Evolutionary conservation across 2,329 filamentous ascomycete genomes (phyloP).

Genomic region (Scleromitrula shiraiana): DNA sequence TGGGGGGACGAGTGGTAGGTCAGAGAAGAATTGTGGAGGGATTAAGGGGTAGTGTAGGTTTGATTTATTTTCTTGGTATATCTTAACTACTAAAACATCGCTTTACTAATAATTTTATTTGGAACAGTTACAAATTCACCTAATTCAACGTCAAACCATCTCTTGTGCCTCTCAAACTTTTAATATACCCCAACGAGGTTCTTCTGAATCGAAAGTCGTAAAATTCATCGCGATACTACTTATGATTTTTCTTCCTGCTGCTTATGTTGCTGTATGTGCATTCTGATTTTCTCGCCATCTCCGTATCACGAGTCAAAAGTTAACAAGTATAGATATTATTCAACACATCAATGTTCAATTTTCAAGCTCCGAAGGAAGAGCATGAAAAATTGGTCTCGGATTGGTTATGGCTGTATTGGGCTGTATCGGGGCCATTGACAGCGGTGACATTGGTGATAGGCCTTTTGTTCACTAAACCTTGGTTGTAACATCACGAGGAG

Average conservation of each 20-base stretch:
- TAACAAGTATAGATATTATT: background rate
- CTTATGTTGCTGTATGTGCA: no score
- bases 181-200: no score
- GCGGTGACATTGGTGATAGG: background rate
- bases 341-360: constrained; percentile 4
- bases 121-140: background rate
- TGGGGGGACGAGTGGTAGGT: background rate
- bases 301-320: no score
- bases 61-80: background rate
- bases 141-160: no score
- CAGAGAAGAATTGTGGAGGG: constrained; percentile 1
- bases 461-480: background rate
- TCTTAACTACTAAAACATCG: no score
- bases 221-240: no score
- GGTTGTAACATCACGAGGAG: background rate
- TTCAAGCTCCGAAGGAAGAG: background rate
- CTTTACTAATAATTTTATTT: no score
- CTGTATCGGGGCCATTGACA: background rate
- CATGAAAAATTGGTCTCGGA: background rate
- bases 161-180: no score
- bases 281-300: no score
- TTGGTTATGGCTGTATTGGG: constrained; percentile 8
- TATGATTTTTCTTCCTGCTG: no score
- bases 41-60: background rate
- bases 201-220: no score